Evolutionary conservation across 495 filamentous ascomycete species (phyloP).

Genomic region (Cenococcum geophilum): DNA sequence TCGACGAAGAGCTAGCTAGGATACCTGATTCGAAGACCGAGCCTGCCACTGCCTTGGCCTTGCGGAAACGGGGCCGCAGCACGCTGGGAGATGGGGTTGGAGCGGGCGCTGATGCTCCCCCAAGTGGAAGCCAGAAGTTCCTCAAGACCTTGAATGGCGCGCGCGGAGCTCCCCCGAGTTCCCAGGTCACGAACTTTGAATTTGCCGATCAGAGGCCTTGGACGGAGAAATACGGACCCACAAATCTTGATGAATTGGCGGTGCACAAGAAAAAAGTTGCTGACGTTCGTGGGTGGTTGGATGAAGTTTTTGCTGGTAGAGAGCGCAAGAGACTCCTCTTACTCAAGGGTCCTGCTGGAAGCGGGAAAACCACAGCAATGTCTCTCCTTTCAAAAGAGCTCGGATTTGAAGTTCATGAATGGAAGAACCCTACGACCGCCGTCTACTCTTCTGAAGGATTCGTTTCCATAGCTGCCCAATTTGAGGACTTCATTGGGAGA

Average conservation of each 20-base stretch:
- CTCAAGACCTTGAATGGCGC: slow-evolving; percentile 30
- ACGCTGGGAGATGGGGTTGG: slow-evolving; percentile 3
- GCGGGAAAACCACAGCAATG: slow-evolving; percentile 86
- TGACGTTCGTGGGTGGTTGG: slow-evolving; percentile 78
- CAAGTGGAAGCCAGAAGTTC: slow-evolving; percentile 37
- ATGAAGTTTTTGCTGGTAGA: slow-evolving; percentile 60
- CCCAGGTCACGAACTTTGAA: slow-evolving; percentile 14
- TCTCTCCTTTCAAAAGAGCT: slow-evolving; percentile 65
- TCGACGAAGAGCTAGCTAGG: slow-evolving; percentile 26
- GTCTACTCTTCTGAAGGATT: slow-evolving; percentile 53
- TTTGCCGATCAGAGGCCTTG: slow-evolving; percentile 55
- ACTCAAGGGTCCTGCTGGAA: slow-evolving; percentile 85
- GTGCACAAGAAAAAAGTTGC: slow-evolving; percentile 90
- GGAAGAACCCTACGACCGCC: slow-evolving; percentile 71
- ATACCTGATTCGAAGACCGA: slow-evolving; percentile 14
- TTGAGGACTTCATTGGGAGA: slow-evolving; percentile 82
- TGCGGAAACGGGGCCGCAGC: slow-evolving; percentile 30
- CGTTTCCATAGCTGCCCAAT: slow-evolving; percentile 63
- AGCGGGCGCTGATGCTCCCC: slow-evolving; percentile 3
- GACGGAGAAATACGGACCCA: slow-evolving; percentile 76
- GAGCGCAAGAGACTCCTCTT: slow-evolving; percentile 59
- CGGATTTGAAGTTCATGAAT: slow-evolving; percentile 72
- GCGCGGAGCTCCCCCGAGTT: slow-evolving; percentile 19
- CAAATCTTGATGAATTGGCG: slow-evolving; percentile 69
- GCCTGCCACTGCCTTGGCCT: slow-evolving; percentile 25